phyloP scores from a whole-genome alignment of 495 filamentous ascomycete genomes.

The Lindgomyces ingoldianus region DNA sequence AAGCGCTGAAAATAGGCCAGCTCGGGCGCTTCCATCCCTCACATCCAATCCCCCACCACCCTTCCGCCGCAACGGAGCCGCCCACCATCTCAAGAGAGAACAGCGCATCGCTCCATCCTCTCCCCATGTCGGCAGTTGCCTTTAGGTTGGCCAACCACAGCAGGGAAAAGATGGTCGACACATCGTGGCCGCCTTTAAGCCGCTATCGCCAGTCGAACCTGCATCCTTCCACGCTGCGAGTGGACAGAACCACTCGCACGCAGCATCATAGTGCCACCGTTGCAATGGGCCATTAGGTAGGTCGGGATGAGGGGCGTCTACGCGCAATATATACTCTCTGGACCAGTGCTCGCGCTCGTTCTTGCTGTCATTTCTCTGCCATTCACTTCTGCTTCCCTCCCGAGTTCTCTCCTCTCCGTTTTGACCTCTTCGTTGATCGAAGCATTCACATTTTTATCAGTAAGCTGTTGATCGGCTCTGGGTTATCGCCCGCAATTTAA shows the following conservation, averaged over 20 bases:
- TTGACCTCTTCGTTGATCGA: conserved; percentile 48
- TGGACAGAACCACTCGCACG: conserved; percentile 32
- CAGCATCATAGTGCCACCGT: conserved; percentile 22
- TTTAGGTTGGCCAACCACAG: conserved; percentile 17
- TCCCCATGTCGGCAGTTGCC: conserved; percentile 1
- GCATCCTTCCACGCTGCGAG: conserved; percentile 6
- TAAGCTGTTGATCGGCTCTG: conserved; percentile 39
- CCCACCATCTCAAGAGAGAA: conserved; percentile 26
- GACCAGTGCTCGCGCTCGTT: conserved; percentile 18
- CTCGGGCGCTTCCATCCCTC: conserved; percentile 26
- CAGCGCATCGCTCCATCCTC: conserved; percentile 17
- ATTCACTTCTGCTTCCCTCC: conserved; percentile 36
- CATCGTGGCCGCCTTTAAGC: conserved; percentile 36
- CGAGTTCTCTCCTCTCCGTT: conserved; percentile 19
- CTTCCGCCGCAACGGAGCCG: neutral
- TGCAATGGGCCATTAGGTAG: conserved; percentile 11
- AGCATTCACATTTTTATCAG: conserved; percentile 32
- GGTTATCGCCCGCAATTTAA: conserved; percentile 37
- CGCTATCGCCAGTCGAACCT: conserved; percentile 23
- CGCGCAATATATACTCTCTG: conserved; percentile 30
- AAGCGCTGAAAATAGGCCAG: conserved; percentile 28
- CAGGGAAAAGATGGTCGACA: conserved; percentile 8
- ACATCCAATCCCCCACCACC: conserved; percentile 11
- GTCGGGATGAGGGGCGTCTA: conserved; percentile 23
- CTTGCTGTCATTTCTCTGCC: neutral